A percentile compares a stretch with the other conserved stretches of the same genome.
Conservation (phyloP, 768 basidiomycete genomes). For the Roridomyces roridus region DNA sequence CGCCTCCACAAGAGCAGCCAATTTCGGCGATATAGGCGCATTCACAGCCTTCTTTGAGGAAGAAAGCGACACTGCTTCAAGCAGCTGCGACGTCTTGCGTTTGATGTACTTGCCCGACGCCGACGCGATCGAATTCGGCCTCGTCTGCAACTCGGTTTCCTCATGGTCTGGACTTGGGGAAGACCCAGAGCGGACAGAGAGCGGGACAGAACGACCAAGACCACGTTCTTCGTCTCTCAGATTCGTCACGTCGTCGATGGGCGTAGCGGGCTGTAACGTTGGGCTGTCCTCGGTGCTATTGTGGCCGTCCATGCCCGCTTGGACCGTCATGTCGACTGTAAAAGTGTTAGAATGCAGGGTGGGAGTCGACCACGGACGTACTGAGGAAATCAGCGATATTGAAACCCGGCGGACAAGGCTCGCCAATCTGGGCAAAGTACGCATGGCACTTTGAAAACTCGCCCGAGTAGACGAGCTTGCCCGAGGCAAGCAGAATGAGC, state of each 20-base stretch:
- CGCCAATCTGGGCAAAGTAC: slow-evolving; percentile 81
- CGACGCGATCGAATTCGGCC: slow-evolving; percentile 47
- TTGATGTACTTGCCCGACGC: slow-evolving; percentile 63
- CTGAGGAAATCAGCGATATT: slow-evolving; percentile 98
- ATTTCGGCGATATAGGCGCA: slow-evolving; percentile 56
- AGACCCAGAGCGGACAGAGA: slow-evolving; percentile 47
- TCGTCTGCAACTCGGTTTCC: slow-evolving; percentile 60
- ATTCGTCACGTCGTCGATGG: slow-evolving; percentile 46
- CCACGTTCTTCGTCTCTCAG: slow-evolving; percentile 77
- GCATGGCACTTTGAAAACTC: slow-evolving; percentile 75
- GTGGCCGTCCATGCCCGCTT: slow-evolving; percentile 49
- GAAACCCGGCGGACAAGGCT: slow-evolving; percentile 90
- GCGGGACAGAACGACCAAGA: slow-evolving; percentile 40
- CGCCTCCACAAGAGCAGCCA: slow-evolving; percentile 74
- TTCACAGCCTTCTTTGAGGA: slow-evolving; percentile 29
- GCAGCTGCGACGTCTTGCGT: slow-evolving; percentile 75
- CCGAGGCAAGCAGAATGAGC: slow-evolving; percentile 82
- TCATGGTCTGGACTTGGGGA: slow-evolving; percentile 41
- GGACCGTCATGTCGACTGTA: slow-evolving; percentile 76
- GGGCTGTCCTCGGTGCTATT: slow-evolving; percentile 42
- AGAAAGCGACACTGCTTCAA: slow-evolving; percentile 58
- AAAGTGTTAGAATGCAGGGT: not conserved
- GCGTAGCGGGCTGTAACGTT: slow-evolving; percentile 47
- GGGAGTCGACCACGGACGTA: slow-evolving; percentile 45
- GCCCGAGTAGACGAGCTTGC: slow-evolving; percentile 86